Conservation (phyloP, 2,329 filamentous ascomycete species). For the Sporothrix globosa region DNA sequence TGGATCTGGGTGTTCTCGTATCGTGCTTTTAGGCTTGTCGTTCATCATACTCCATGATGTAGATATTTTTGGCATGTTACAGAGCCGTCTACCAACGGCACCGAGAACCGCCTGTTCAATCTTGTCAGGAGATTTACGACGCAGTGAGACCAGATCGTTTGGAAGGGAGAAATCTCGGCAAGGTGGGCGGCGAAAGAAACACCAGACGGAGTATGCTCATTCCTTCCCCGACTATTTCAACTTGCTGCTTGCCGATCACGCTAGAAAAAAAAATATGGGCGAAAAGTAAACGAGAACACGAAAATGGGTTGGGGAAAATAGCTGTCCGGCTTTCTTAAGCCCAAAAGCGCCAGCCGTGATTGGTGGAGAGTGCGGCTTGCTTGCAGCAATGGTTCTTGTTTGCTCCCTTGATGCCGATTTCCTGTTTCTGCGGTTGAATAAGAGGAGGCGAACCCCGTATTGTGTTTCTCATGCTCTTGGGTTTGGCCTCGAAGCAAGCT, state of each 20-base stretch:
- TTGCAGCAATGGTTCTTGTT: conserved; percentile 1
- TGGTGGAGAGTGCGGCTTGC: conserved; percentile 6
- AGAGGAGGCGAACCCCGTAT: conserved; percentile 7
- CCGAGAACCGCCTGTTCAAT: conserved; percentile 27
- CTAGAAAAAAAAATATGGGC: background rate
- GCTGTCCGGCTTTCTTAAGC: background rate
- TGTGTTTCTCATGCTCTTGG: background rate
- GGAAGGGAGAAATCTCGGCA: conserved; percentile 24
- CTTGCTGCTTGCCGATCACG: background rate
- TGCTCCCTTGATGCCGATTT: conserved; percentile 4
- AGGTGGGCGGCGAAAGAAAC: background rate
- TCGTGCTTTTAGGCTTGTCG: background rate
- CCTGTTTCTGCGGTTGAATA: conserved; percentile 3
- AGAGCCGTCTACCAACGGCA: background rate
- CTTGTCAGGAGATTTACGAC: background rate
- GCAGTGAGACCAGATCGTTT: background rate
- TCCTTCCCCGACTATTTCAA: background rate
- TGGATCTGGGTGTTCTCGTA: background rate
- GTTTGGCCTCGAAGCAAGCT: background rate
- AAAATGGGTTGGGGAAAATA: background rate
- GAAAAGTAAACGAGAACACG: background rate
- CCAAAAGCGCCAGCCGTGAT: background rate
- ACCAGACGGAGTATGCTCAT: background rate
- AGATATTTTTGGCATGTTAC: background rate
- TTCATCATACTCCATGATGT: background rate